These are phyloP conservation scores for Scenedesmus sp. DNA, from an alignment of 163 green algal species.

Conservation along the genomic window DNA sequence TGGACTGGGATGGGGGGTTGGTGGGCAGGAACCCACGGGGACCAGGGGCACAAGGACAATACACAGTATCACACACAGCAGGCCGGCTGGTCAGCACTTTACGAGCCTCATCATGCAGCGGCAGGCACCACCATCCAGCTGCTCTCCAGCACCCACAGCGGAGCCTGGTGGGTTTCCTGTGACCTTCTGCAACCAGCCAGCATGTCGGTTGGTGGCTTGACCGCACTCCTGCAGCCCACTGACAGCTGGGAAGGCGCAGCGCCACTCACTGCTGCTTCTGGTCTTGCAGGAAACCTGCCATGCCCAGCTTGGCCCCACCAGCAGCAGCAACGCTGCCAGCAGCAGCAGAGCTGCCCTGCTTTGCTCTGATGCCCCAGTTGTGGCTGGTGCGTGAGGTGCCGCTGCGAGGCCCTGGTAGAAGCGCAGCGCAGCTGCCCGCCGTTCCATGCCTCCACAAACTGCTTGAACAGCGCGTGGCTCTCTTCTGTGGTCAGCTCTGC, in stretches of 20 bases:
- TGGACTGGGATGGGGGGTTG: neutral
- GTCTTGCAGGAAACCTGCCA: conserved; percentile 71
- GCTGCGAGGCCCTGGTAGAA: conserved; percentile 66
- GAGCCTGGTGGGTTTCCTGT: no score
- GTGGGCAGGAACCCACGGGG: neutral
- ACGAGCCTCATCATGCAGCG: neutral
- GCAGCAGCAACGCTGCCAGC: neutral
- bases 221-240: no score
- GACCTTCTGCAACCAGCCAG: no score
- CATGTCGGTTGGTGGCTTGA: no score
- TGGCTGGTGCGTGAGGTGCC: conserved; percentile 63
- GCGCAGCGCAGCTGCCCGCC: conserved; percentile 25
- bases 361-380: conserved; percentile 69
- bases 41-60: no score
- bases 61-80: no score
- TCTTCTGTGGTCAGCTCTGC: conserved; percentile 45
- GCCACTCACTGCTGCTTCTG: conserved; percentile 59
- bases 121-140: no score
- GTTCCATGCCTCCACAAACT: conserved; percentile 49
- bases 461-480: conserved; percentile 20
- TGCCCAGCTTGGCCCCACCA: conserved; percentile 54
- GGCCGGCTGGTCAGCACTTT: neutral
- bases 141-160: no score
- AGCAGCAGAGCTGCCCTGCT: neutral
- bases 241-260: neutral